A percentile compares a stretch with the other conserved stretches of the same genome.
phyloP scores from a whole-genome alignment of 2,329 filamentous ascomycete species.

The Fusarium goolgardi region DNA sequence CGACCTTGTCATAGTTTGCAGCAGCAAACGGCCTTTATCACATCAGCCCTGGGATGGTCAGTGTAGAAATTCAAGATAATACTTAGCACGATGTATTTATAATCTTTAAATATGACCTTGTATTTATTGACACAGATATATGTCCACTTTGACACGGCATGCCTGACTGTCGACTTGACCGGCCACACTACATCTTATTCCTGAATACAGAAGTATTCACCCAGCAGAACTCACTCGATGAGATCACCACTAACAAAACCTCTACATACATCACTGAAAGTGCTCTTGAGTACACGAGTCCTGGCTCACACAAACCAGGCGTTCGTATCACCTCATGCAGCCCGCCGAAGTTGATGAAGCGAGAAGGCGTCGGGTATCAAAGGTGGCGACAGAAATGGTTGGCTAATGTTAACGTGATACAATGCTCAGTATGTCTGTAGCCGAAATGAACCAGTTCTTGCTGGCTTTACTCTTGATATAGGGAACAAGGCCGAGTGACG shows the following conservation, averaged over 20 bases:
- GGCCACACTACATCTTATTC: not conserved
- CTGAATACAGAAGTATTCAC: not conserved
- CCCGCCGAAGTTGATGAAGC: constrained; percentile 39
- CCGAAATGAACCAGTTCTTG: constrained; percentile 27
- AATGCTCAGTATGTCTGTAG: constrained; percentile 15
- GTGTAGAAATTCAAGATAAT: not conserved
- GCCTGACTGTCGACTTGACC: not conserved
- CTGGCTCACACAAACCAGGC: constrained; percentile 27
- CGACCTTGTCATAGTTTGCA: not conserved
- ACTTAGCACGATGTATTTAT: not conserved
- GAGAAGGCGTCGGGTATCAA: constrained; percentile 32
- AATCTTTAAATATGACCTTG: not conserved
- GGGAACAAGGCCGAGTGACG: not conserved
- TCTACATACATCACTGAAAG: not conserved
- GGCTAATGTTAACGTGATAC: constrained; percentile 20
- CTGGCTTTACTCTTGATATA: not conserved
- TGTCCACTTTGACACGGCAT: not conserved
- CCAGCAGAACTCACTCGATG: not conserved
- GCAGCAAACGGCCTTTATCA: not conserved
- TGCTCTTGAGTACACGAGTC: constrained; percentile 3
- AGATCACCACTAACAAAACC: not conserved
- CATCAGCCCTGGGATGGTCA: not conserved
- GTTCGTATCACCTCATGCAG: constrained; percentile 37
- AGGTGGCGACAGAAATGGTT: constrained; percentile 16
- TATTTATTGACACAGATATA: not conserved